These are phyloP conservation scores for Colletotrichum theobromicola DNA, from an alignment of 2,329 filamentous ascomycete species.

Conservation along the genomic window DNA sequence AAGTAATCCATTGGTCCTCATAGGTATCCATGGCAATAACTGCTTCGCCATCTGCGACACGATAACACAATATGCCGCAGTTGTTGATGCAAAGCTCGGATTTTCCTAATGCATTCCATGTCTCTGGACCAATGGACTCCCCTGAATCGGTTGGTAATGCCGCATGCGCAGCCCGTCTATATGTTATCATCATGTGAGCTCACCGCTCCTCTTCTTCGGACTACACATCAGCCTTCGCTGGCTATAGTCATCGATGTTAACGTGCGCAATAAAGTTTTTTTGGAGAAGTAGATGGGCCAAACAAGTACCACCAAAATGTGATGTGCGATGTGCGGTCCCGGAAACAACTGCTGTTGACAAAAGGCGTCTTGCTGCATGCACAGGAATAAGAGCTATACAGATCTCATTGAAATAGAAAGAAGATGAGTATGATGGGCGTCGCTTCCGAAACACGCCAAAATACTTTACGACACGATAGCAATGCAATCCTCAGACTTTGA, in stretches of 20 bases:
- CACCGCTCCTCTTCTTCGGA: not conserved
- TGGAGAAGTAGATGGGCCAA: not conserved
- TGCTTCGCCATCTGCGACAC: no score
- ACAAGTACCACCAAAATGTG: no score
- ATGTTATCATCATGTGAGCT: not conserved
- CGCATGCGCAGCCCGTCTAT: no score
- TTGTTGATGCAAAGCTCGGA: no score
- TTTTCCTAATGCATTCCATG: no score
- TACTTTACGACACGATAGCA: not conserved
- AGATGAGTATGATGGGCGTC: not conserved
- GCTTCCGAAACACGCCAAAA: not conserved
- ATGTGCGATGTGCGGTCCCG: not conserved
- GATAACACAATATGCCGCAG: no score
- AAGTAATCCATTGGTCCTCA: not conserved
- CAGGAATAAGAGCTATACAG: not conserved
- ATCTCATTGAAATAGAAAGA: not conserved
- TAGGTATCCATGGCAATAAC: not conserved
- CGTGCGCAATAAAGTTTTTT: not conserved
- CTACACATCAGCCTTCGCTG: not conserved
- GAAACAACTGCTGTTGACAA: not conserved
- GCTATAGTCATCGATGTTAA: not conserved
- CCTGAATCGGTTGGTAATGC: no score
- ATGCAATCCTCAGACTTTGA: not conserved
- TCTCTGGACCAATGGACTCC: no score
- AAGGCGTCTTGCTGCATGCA: not conserved